Conservation (phyloP, 305 asterid species). For the Fraxinus paxiana region DNA sequence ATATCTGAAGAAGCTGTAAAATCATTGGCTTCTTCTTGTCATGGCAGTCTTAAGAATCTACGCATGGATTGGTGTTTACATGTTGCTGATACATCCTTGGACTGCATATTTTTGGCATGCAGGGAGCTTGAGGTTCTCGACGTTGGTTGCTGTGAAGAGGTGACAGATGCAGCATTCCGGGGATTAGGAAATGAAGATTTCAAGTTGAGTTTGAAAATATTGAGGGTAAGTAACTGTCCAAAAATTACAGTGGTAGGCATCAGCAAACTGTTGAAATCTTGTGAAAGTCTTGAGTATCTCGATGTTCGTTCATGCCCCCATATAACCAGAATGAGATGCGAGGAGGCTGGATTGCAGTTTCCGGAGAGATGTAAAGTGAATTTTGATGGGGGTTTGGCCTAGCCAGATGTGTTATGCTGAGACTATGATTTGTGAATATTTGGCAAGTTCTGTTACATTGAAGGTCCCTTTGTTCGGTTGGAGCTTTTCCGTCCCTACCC, state of each 20-base stretch:
- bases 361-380: constrained; percentile 42
- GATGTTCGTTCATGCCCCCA: constrained; percentile 47
- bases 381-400: constrained; percentile 37
- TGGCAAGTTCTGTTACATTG: not conserved
- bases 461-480: not conserved
- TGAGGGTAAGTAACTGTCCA: constrained; percentile 46
- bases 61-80: constrained; percentile 54
- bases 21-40: constrained; percentile 34
- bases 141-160: constrained; percentile 32
- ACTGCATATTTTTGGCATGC: constrained; percentile 32
- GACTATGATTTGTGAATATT: not conserved
- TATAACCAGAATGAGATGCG: constrained; percentile 36
- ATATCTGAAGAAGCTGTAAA: constrained; percentile 34
- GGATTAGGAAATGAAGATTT: constrained; percentile 25
- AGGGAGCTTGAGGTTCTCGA: constrained; percentile 37
- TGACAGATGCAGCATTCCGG: constrained; percentile 42
- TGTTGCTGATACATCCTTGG: constrained; percentile 39
- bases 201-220: constrained; percentile 32
- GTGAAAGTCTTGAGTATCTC: constrained; percentile 21
- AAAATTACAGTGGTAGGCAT: constrained; percentile 39
- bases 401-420: constrained; percentile 37
- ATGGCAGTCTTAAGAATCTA: constrained; percentile 33
- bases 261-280: constrained; percentile 31
- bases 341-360: constrained; percentile 20
- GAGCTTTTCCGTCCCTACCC: not conserved